These are phyloP conservation scores for Neocucurbitaria cava DNA, from an alignment of 2,329 filamentous ascomycete genomes.

Conservation along the genomic window DNA sequence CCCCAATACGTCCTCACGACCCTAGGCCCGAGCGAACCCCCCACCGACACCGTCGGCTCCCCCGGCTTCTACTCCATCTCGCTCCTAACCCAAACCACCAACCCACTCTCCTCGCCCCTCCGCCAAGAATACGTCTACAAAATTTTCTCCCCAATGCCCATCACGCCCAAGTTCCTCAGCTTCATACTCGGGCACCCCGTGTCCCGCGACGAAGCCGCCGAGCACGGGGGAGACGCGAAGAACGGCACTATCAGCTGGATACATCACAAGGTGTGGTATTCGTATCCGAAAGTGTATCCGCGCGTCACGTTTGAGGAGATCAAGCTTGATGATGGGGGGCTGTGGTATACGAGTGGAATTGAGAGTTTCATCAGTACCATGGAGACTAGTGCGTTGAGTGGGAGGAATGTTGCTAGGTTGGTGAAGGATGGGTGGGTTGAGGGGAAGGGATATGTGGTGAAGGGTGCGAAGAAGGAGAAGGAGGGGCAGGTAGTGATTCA, in stretches of 20 bases:
- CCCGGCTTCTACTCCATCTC: constrained; percentile 88
- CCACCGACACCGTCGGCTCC: constrained; percentile 62
- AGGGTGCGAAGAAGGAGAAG: not conserved
- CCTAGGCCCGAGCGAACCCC: constrained; percentile 66
- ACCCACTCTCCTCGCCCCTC: constrained; percentile 54
- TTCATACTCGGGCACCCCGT: constrained; percentile 53
- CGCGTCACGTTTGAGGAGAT: constrained; percentile 87
- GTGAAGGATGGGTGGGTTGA: constrained; percentile 67
- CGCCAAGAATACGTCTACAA: constrained; percentile 68
- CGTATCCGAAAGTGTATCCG: constrained; percentile 86
- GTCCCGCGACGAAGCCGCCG: constrained; percentile 40
- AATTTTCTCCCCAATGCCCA: constrained; percentile 65
- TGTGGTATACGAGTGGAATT: constrained; percentile 75
- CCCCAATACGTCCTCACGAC: constrained; percentile 86
- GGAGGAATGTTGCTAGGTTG: constrained; percentile 79
- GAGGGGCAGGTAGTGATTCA: not conserved
- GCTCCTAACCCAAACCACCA: constrained; percentile 69
- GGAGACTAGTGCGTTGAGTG: constrained; percentile 94
- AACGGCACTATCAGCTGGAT: constrained; percentile 43
- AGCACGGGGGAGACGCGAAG: constrained; percentile 41
- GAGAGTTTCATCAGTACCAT: constrained; percentile 97
- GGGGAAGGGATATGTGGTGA: not conserved
- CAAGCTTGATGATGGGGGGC: constrained; percentile 66
- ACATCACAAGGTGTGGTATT: constrained; percentile 70
- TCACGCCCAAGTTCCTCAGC: constrained; percentile 57